These are phyloP conservation scores for Fusarium devonianum DNA, from an alignment of 2,329 filamentous ascomycete genomes.

Conservation along the genomic window DNA sequence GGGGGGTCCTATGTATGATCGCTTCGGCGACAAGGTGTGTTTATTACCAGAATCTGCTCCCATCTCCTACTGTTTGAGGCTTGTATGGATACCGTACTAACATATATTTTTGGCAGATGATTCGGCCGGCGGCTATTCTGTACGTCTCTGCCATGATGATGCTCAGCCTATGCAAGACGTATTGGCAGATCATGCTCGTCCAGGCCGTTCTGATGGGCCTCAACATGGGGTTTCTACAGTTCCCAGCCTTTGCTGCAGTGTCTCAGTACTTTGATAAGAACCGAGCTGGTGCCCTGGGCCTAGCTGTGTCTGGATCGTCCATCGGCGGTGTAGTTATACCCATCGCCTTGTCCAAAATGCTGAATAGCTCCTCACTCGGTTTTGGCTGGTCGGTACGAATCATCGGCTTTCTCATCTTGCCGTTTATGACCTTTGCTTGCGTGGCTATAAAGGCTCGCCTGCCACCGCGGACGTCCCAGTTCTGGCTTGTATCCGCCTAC, in stretches of 20 bases:
- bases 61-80: too few relatives aligned
- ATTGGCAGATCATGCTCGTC: conserved; percentile 61
- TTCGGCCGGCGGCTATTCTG: conserved; percentile 19
- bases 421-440: conserved; percentile 50
- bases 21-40: conserved; percentile 29
- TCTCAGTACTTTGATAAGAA: conserved; percentile 58
- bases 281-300: conserved; percentile 55
- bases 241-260: conserved; percentile 55
- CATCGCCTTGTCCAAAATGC: conserved; percentile 54
- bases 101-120: conserved; percentile 9
- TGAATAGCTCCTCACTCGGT: conserved; percentile 52
- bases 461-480: conserved; percentile 45
- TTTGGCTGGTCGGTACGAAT: conserved; percentile 62
- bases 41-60: background rate
- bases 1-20: conserved; percentile 32
- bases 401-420: conserved; percentile 59
- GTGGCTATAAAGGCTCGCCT: conserved; percentile 46
- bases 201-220: conserved; percentile 56
- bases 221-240: conserved; percentile 50
- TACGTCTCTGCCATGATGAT: conserved; percentile 35
- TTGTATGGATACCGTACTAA: too few relatives aligned
- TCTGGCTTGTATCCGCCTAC: conserved; percentile 53
- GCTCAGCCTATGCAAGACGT: conserved; percentile 48
- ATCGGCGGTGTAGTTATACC: conserved; percentile 63
- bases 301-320: conserved; percentile 55